Evolutionary conservation across 164 flowering plant species (phyloP).

Genomic region (Vitis rupestris): DNA sequence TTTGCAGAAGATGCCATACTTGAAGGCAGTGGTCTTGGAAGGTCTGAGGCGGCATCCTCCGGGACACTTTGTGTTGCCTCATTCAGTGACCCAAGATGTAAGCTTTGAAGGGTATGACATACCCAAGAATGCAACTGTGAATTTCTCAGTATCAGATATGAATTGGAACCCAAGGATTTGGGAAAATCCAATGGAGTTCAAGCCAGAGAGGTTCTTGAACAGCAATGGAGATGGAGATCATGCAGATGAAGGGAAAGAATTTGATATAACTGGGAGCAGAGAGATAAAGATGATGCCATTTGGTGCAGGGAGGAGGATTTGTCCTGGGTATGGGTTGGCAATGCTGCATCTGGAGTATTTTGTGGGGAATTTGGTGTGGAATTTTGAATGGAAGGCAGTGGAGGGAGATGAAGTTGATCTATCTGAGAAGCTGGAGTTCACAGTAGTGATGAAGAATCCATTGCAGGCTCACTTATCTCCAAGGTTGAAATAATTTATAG

Average conservation of each 20-base stretch:
- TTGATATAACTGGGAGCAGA: no score
- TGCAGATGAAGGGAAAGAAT: no score
- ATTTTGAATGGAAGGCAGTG: conserved; percentile 38
- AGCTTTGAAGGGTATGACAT: conserved; percentile 11
- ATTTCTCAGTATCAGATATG: conserved; percentile 26
- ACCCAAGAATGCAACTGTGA: conserved; percentile 18
- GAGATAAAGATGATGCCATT: no score
- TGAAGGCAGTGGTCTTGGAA: no score
- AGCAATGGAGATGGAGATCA: not conserved
- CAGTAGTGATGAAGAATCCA: conserved; percentile 49
- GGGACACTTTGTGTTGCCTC: no score
- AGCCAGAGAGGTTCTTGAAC: conserved; percentile 22
- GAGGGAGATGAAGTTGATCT: conserved; percentile 41
- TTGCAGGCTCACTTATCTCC: conserved; percentile 16
- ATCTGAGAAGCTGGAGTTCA: conserved; percentile 40
- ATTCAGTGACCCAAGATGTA: conserved; percentile 12
- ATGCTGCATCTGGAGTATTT: conserved; percentile 28
- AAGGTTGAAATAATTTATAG: no score
- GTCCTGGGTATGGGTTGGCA: conserved; percentile 26
- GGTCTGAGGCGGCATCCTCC: no score
- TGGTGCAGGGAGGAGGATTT: conserved; percentile 29
- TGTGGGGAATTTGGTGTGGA: conserved; percentile 27
- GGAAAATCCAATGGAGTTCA: conserved; percentile 24
- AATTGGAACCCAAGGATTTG: conserved; percentile 16
- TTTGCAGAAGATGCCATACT: no score